Evolutionary conservation across 2,329 filamentous ascomycete genomes (phyloP).

Genomic region (Podosphaera xanthii): DNA sequence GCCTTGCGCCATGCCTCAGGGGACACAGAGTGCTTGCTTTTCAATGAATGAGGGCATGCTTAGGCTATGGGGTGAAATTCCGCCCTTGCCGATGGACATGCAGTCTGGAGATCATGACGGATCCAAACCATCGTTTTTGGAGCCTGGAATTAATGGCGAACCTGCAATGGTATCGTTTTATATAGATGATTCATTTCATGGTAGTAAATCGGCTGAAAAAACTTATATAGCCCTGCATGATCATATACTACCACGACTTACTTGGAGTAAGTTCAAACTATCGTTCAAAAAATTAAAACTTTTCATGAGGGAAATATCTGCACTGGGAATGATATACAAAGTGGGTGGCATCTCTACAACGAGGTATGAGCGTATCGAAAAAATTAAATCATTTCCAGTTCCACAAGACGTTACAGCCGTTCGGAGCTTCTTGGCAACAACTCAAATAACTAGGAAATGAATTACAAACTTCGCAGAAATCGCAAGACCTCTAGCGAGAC

Average conservation of each 20-base stretch:
- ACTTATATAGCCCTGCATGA: too few species aligned
- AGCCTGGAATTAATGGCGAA: too few species aligned
- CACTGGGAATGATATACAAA: neutral
- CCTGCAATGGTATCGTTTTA: too few species aligned
- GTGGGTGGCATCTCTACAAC: neutral
- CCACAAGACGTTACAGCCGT: neutral
- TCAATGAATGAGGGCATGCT: neutral
- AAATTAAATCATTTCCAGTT: neutral
- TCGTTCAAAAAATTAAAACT: too few species aligned
- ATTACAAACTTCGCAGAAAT: conserved; percentile 2
- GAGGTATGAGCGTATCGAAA: neutral
- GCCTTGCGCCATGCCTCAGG: too few species aligned
- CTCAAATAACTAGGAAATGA: neutral
- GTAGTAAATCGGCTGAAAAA: too few species aligned
- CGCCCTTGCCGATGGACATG: neutral
- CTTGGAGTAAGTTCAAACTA: too few species aligned
- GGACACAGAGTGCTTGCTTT: neutral
- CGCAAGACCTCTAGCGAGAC: neutral
- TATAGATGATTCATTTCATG: too few species aligned
- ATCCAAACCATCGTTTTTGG: neutral
- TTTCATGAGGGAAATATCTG: neutral
- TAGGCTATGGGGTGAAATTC: neutral
- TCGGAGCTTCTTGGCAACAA: neutral
- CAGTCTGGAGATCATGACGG: neutral
- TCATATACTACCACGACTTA: too few species aligned